A percentile compares a stretch with the other conserved stretches of the same genome.
These are phyloP conservation scores for Phytopythium montanum DNA, from an alignment of 352 stramenopile genomes.

Conservation along the genomic window DNA sequence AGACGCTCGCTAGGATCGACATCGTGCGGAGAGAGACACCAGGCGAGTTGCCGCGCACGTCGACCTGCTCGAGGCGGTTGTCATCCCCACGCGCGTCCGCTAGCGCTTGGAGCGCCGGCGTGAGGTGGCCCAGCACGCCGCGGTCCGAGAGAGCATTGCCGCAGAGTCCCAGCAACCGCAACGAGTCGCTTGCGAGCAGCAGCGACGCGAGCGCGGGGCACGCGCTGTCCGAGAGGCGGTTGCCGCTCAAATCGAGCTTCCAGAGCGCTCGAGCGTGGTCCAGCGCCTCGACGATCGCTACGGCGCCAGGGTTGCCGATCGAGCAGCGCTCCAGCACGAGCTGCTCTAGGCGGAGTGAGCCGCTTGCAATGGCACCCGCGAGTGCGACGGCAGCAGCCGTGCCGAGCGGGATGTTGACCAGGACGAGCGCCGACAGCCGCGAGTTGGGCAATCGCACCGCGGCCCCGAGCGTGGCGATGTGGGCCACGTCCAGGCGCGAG, in stretches of 20 bases:
- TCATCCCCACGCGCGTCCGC: slow-evolving; percentile 13
- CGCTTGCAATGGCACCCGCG: slow-evolving; percentile 40
- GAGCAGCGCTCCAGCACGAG: slow-evolving; percentile 65
- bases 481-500: slow-evolving; percentile 27
- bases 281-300: slow-evolving; percentile 47
- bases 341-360: slow-evolving; percentile 52
- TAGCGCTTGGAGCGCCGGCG: slow-evolving; percentile 39
- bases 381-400: slow-evolving; percentile 34
- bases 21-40: slow-evolving; percentile 29
- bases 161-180: slow-evolving; percentile 48
- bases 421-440: slow-evolving; percentile 48
- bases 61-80: slow-evolving; percentile 40
- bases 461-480: slow-evolving; percentile 27
- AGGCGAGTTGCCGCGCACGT: slow-evolving; percentile 38
- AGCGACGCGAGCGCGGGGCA: slow-evolving; percentile 31
- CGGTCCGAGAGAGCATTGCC: slow-evolving; percentile 57
- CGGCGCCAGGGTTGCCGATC: slow-evolving; percentile 45
- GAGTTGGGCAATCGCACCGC: slow-evolving; percentile 22
- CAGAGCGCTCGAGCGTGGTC: slow-evolving; percentile 43
- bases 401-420: slow-evolving; percentile 47
- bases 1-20: slow-evolving; percentile 12
- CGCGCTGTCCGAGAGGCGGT: slow-evolving; percentile 54
- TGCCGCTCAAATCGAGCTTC: slow-evolving; percentile 72
- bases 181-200: slow-evolving; percentile 27
- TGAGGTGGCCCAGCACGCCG: slow-evolving; percentile 41